These are phyloP conservation scores for Licmophora abbreviata DNA, from an alignment of 108 stramenopile species.

Conservation along the genomic window DNA sequence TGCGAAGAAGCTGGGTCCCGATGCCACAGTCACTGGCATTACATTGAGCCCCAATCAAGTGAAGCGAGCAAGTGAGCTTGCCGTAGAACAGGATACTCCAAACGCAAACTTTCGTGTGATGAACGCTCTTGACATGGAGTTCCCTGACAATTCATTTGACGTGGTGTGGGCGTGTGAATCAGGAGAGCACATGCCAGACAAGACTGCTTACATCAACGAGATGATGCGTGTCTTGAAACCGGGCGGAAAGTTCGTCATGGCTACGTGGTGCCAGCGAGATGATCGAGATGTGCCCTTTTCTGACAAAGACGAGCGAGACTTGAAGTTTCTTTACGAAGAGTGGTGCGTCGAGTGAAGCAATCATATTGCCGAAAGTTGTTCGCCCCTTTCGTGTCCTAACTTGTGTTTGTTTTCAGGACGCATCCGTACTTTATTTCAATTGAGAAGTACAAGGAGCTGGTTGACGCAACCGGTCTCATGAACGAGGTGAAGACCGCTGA, in stretches of 20 bases:
- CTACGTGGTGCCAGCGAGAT: constrained; percentile 96
- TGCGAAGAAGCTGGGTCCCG: constrained; percentile 73
- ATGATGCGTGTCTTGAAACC: constrained; percentile 97
- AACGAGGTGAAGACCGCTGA: constrained; percentile 73
- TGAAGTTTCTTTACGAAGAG: constrained; percentile 94
- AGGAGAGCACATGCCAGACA: constrained; percentile 98
- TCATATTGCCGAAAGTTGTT: background rate
- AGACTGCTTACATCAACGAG: constrained; percentile 90
- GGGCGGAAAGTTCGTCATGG: constrained; percentile 93
- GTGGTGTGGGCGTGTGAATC: constrained; percentile 97
- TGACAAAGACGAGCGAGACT: constrained; percentile 79
- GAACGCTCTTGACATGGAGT: constrained; percentile 93
- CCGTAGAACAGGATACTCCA: constrained; percentile 63
- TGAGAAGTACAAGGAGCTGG: constrained; percentile 78
- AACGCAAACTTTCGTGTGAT: constrained; percentile 90
- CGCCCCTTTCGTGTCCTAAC: background rate
- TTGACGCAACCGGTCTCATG: constrained; percentile 85
- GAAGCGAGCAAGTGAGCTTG: constrained; percentile 85
- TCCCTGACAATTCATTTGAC: constrained; percentile 90
- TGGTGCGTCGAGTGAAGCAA: constrained; percentile 45
- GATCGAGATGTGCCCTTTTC: constrained; percentile 73
- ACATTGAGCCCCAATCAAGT: constrained; percentile 91
- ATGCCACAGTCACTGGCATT: constrained; percentile 85
- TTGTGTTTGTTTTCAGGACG: constrained; percentile 33
- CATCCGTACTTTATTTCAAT: constrained; percentile 97